A percentile compares a stretch with the other conserved stretches of the same genome.
These are phyloP conservation scores for Xanthoparmelia taractica DNA, from an alignment of 495 filamentous ascomycete species.

Conservation along the genomic window DNA sequence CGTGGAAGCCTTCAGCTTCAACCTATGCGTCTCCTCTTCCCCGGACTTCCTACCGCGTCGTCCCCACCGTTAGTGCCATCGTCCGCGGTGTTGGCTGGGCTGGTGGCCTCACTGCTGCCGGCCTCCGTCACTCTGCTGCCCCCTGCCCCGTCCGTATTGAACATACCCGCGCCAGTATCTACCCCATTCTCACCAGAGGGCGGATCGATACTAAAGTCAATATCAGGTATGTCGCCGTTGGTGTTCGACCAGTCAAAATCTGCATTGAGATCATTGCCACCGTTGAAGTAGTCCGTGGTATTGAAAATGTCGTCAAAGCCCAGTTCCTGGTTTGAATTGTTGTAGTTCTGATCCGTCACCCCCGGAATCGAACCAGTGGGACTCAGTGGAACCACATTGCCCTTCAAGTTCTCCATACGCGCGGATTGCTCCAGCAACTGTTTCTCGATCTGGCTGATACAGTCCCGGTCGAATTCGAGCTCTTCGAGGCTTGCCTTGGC, in stretches of 20 bases:
- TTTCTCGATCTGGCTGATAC: constrained; percentile 65
- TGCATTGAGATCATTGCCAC: constrained; percentile 19
- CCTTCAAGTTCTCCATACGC: constrained; percentile 62
- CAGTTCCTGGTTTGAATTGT: constrained; percentile 33
- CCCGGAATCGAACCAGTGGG: constrained; percentile 71
- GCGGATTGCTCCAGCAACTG: constrained; percentile 65
- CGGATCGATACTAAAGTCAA: constrained; percentile 20
- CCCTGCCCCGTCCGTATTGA: not conserved
- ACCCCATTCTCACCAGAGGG: not conserved
- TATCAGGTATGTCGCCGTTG: constrained; percentile 11
- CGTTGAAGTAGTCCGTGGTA: constrained; percentile 51
- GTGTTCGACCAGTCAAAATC: constrained; percentile 17
- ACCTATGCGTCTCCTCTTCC: constrained; percentile 14
- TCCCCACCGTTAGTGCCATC: constrained; percentile 10
- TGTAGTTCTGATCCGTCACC: constrained; percentile 11
- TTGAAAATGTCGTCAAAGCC: constrained; percentile 68
- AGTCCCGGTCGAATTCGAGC: constrained; percentile 67
- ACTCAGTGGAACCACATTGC: constrained; percentile 65
- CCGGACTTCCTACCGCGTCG: constrained; percentile 6
- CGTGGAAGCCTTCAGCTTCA: not conserved
- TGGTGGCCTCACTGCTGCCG: constrained; percentile 24
- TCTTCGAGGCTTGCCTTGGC: constrained; percentile 50
- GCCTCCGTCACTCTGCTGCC: constrained; percentile 17
- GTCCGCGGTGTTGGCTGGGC: constrained; percentile 16
- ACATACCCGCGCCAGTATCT: not conserved